Conservation (phyloP, 805 yeast genomes). For the Dipodascus albidus region DNA sequence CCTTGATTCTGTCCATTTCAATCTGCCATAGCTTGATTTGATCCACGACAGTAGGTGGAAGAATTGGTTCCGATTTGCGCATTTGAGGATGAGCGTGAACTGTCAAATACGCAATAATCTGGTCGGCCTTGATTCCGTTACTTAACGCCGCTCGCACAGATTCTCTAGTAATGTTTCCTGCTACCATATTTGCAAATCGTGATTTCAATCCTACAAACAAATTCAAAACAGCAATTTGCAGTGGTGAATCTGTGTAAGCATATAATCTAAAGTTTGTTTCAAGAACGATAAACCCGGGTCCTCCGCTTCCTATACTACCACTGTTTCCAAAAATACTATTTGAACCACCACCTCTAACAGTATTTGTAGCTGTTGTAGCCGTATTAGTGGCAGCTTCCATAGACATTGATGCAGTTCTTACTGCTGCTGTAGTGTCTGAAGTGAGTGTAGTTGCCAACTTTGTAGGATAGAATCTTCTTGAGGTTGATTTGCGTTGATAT, state of each 20-base stretch:
- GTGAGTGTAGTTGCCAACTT: constrained; percentile 82
- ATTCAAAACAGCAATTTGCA: constrained; percentile 87
- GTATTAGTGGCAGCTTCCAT: constrained; percentile 44
- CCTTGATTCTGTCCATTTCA: constrained; percentile 83
- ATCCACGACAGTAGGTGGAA: constrained; percentile 96
- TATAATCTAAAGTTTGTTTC: constrained; percentile 92
- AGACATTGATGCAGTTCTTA: constrained; percentile 59
- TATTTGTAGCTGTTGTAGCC: constrained; percentile 16
- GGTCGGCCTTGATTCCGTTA: constrained; percentile 92
- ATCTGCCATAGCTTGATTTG: constrained; percentile 94
- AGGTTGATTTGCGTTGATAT: constrained; percentile 48
- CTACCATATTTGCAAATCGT: constrained; percentile 82
- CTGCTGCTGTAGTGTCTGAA: constrained; percentile 60
- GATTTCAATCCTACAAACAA: constrained; percentile 77
- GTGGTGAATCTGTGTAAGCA: constrained; percentile 86
- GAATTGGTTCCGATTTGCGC: constrained; percentile 47
- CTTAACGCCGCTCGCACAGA: constrained; percentile 72
- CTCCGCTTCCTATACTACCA: constrained; percentile 5
- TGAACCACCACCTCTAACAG: no score
- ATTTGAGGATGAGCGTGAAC: constrained; percentile 92
- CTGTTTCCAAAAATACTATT: constrained; percentile 8
- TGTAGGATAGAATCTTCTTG: constrained; percentile 76
- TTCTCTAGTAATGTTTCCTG: constrained; percentile 88
- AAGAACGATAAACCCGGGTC: constrained; percentile 62
- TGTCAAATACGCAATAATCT: constrained; percentile 77